Evolutionary conservation across 164 flowering plant genomes (phyloP).

Genomic region (Cinnamomum micranthum): DNA sequence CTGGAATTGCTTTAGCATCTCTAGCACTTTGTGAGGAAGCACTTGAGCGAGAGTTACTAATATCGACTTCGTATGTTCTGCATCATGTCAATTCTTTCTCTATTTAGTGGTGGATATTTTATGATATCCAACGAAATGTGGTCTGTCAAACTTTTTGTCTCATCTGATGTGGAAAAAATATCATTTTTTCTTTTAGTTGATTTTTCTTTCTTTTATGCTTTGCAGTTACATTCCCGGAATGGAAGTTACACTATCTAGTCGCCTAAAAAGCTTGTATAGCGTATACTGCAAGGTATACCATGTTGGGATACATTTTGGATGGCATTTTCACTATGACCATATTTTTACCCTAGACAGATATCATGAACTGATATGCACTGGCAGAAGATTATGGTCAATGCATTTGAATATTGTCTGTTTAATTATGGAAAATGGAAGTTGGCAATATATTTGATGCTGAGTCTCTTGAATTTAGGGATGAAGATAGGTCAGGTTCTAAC

Average conservation of each 20-base stretch:
- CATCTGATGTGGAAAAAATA: no score
- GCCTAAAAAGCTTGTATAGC: conserved; percentile 88
- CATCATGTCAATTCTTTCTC: background rate
- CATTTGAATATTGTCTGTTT: background rate
- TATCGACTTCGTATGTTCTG: conserved; percentile 82
- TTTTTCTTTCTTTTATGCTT: background rate
- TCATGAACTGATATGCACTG: background rate
- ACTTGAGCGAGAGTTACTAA: conserved; percentile 73
- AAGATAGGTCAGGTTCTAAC: no score
- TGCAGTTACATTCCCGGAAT: conserved; percentile 96
- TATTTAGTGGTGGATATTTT: background rate
- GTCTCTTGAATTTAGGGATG: no score
- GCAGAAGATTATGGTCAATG: background rate
- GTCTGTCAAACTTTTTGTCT: conserved; percentile 2
- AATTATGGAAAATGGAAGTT: background rate
- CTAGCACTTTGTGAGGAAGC: conserved; percentile 82
- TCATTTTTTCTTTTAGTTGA: conserved; percentile 4
- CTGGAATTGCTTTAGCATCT: conserved; percentile 80
- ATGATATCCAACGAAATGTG: conserved; percentile 5
- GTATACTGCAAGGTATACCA: conserved; percentile 75
- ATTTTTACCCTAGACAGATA: background rate
- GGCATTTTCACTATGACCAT: background rate
- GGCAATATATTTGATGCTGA: background rate
- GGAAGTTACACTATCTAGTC: conserved; percentile 90
- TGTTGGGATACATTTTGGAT: background rate